phyloP scores from a whole-genome alignment of 805 yeast species.

The Tetrapisispora taiwanensis region DNA sequence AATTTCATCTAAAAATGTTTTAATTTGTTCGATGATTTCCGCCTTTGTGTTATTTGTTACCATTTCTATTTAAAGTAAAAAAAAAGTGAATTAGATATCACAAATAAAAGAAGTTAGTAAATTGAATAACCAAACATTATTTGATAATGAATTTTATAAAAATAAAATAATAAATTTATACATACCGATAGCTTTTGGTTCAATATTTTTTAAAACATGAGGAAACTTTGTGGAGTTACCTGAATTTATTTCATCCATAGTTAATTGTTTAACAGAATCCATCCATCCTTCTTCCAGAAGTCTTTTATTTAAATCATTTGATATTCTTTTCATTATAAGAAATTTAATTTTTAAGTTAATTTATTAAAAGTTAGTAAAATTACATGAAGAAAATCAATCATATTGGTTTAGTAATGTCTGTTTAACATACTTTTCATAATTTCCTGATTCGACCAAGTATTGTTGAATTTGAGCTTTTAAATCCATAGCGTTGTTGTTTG shows the following conservation, averaged over 20 bases:
- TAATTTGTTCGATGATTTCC: constrained; percentile 48
- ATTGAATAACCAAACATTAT: too few relatives aligned
- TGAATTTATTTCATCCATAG: constrained; percentile 36
- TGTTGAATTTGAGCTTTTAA: constrained; percentile 56
- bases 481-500: not conserved
- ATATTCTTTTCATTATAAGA: constrained; percentile 32
- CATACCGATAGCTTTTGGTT: constrained; percentile 55
- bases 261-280: constrained; percentile 56
- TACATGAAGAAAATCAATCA: too few relatives aligned
- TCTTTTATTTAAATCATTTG: constrained; percentile 49
- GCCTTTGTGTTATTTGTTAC: constrained; percentile 59
- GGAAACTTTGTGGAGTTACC: constrained; percentile 42
- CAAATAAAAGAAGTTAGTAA: too few relatives aligned
- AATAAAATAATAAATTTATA: too few relatives aligned
- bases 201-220: constrained; percentile 41
- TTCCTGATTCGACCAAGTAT: constrained; percentile 65
- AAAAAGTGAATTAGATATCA: not conserved
- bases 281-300: constrained; percentile 80
- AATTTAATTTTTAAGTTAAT: too few relatives aligned
- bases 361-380: constrained; percentile 6
- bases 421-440: constrained; percentile 50
- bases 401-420: too few relatives aligned
- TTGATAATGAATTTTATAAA: too few relatives aligned
- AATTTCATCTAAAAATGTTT: constrained; percentile 44
- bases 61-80: constrained; percentile 26